These are phyloP conservation scores for Plasmodium gallinaceum DNA, from an alignment of 169 alveolate genomes.

Conservation along the genomic window DNA sequence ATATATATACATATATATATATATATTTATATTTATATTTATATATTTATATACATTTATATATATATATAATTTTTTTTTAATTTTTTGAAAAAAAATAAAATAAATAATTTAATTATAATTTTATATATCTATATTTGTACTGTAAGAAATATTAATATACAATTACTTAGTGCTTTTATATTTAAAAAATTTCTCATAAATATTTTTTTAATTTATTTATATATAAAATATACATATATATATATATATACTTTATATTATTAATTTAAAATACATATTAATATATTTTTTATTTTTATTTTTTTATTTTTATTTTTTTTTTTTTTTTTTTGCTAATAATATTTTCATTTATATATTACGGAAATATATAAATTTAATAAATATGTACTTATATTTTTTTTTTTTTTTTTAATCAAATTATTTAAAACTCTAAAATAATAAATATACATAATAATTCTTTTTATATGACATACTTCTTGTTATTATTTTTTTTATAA, in stretches of 20 bases:
- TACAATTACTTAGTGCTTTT: not conserved
- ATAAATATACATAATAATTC: not conserved
- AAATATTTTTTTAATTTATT: slow-evolving; percentile 21
- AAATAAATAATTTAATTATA: slow-evolving; percentile 22
- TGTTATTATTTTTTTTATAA: not conserved
- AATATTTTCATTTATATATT: slow-evolving; percentile 11
- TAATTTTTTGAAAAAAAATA: too few relatives aligned
- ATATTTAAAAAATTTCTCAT: slow-evolving; percentile 1
- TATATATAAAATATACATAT: slow-evolving; percentile 18
- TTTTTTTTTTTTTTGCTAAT: slow-evolving; percentile 21
- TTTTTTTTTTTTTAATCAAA: not conserved
- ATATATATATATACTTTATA: not conserved
- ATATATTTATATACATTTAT: slow-evolving; percentile 5
- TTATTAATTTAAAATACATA: slow-evolving; percentile 20
- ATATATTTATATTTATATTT: slow-evolving; percentile 7
- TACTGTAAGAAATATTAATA: slow-evolving; percentile 14
- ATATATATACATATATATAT: slow-evolving; percentile 6
- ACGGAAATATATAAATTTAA: not conserved
- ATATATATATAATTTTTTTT: slow-evolving; percentile 27
- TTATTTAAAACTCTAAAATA: not conserved
- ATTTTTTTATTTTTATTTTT: slow-evolving; percentile 9
- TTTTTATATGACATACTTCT: not conserved
- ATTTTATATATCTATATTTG: slow-evolving; percentile 16
- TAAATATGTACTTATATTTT: not conserved
- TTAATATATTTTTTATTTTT: not conserved